phyloP scores from a whole-genome alignment of 495 filamentous ascomycete genomes.

The Aspergillus leporis region DNA sequence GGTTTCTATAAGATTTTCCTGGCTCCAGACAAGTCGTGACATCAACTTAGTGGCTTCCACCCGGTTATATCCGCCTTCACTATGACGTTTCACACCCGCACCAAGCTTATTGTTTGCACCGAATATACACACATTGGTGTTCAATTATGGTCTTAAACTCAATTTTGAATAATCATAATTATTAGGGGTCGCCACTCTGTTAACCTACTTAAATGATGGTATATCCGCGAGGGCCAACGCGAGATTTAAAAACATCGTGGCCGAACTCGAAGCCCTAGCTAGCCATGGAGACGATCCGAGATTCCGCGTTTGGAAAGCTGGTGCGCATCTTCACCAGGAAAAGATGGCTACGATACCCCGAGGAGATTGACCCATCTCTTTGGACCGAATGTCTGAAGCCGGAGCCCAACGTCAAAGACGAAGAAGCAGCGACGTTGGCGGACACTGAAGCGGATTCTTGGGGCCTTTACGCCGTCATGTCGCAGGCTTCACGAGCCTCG shows the following conservation, averaged over 20 bases:
- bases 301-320: conserved; percentile 36
- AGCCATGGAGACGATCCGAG: conserved; percentile 26
- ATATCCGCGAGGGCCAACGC: too few species aligned
- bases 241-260: too few species aligned
- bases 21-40: neutral
- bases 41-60: neutral
- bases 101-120: too few species aligned
- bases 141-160: too few species aligned
- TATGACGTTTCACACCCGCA: too few species aligned
- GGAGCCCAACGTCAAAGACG: conserved; percentile 28
- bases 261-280: neutral
- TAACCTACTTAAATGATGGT: too few species aligned
- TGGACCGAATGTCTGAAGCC: conserved; percentile 38
- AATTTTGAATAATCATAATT: too few species aligned
- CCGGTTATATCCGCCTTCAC: neutral
- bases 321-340: conserved; percentile 31
- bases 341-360: conserved; percentile 32
- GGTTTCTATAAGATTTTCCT: neutral
- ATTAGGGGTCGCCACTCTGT: too few species aligned
- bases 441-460: conserved; percentile 23
- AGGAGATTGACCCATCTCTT: conserved; percentile 33
- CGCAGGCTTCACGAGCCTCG: conserved; percentile 17
- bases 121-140: too few species aligned
- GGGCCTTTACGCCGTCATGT: conserved; percentile 24
- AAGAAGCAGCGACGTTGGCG: conserved; percentile 19